phyloP scores from a whole-genome alignment of 257 asterid genomes.

The Coffea canephora region DNA sequence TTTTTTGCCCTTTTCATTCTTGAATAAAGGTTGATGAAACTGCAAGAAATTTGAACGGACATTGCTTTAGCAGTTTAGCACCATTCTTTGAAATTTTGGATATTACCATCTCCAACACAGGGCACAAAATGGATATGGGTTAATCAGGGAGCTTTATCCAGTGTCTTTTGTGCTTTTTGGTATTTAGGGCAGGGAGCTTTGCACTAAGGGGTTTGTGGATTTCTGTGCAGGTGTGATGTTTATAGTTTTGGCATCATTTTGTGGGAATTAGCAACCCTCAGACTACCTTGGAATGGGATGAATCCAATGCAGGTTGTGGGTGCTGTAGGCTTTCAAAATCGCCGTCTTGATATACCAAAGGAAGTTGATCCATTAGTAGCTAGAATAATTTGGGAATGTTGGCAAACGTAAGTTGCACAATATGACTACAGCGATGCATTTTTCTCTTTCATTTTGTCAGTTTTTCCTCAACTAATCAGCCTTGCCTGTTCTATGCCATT shows the following conservation, averaged over 20 bases:
- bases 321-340: slow-evolving; percentile 97
- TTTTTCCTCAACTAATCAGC: slow-evolving; percentile 1
- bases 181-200: background rate
- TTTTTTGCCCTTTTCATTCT: too few relatives aligned
- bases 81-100: background rate
- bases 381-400: slow-evolving; percentile 95
- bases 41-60: too few relatives aligned
- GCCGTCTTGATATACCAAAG: slow-evolving; percentile 95
- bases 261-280: slow-evolving; percentile 96
- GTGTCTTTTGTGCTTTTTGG: background rate
- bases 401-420: slow-evolving; percentile 73
- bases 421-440: background rate
- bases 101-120: background rate
- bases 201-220: slow-evolving; percentile 7
- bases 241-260: slow-evolving; percentile 96
- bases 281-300: slow-evolving; percentile 98
- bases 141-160: background rate
- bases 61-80: background rate
- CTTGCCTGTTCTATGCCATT: slow-evolving; percentile 4
- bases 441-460: background rate
- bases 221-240: slow-evolving; percentile 78
- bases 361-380: slow-evolving; percentile 92
- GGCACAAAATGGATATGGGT: background rate
- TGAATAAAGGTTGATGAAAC: too few relatives aligned
- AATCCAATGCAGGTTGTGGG: slow-evolving; percentile 99